phyloP scores from a whole-genome alignment of 106 monocot genomes.

The Phalaenopsis equestris region DNA sequence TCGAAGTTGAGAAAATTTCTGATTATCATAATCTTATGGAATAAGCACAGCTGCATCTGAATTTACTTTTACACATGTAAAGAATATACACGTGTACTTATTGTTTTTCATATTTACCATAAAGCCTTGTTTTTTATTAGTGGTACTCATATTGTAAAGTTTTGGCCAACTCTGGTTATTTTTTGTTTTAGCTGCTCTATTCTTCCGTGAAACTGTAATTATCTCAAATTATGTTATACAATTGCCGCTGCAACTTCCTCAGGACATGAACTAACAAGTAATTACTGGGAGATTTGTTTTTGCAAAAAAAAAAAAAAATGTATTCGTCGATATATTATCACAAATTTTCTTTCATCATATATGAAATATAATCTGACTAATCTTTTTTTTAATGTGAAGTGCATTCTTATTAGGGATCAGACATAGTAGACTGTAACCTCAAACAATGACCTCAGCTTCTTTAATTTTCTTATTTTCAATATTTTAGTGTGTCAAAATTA shows the following conservation, averaged over 20 bases:
- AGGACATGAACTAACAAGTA: too few relatives aligned
- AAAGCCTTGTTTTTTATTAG: too few relatives aligned
- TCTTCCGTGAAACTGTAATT: not conserved
- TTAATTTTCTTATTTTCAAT: not conserved
- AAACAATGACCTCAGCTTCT: not conserved
- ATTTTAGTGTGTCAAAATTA: not conserved
- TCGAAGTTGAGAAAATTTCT: too few relatives aligned
- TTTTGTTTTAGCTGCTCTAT: not conserved
- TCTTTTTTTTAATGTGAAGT: not conserved
- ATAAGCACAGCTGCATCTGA: too few relatives aligned
- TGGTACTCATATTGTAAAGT: not conserved
- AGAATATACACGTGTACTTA: too few relatives aligned
- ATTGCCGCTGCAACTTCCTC: not conserved
- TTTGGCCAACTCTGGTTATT: not conserved
- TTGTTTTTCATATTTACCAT: too few relatives aligned
- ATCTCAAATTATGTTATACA: not conserved
- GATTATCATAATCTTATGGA: too few relatives aligned
- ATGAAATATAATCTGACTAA: not conserved
- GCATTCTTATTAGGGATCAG: not conserved
- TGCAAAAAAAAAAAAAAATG: not conserved
- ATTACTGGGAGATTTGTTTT: not conserved
- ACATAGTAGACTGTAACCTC: not conserved
- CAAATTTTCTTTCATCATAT: not conserved
- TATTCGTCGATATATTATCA: not conserved
- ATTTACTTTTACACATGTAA: too few relatives aligned